Evolutionary conservation across 495 filamentous ascomycete genomes (phyloP), one percentile per base, ranked within the genome.

Genomic region (Talaromyces thailandensis): DNA sequence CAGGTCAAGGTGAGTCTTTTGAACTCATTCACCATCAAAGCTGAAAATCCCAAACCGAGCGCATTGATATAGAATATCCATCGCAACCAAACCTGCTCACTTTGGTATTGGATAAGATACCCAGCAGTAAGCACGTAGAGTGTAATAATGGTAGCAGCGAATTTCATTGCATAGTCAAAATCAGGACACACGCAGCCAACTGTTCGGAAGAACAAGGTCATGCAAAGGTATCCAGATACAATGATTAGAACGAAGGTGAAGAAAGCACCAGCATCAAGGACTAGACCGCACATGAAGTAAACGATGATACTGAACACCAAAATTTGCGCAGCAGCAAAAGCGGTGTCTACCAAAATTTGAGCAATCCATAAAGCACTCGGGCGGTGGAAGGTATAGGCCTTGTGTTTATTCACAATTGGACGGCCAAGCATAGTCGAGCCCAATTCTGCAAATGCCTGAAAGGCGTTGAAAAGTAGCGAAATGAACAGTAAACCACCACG

Each of bases 401-500:
- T 73, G 63, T 89, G 87, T 67, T 89, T 89, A 62, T 86, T 83
- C 32, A 90, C 83, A 60, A 89, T 86, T 1, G 86, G 83, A 53
- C 85, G 81, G 75, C 87, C 84, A 0, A 75, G 76, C 64, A 86
- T 87, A 16, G 86, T 72, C n/a, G 70, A 82, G 61, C 85, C 75
- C 65, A 90, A 86, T 71, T 96, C 92, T 12, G 96, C 79, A 62
- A 87, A 86, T 74, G 85, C 89, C 62, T 86, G 81, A 68, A 97
- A 96, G 28, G 93, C 92, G 70, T 96, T 96, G 73, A 96, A 72
- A 57, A 98, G 80, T 64, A 95, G 86, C 63, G 92, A 90, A 68
- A 98, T 96, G 84, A 98, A 98, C 31, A 98, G 79, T 31, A 96
- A 78, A 64, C 89, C 90, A 56, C 90, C 92, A 60, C 90, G 83